phyloP scores from a whole-genome alignment of 352 stramenopile genomes.

The Phytopythium kandeliae region DNA sequence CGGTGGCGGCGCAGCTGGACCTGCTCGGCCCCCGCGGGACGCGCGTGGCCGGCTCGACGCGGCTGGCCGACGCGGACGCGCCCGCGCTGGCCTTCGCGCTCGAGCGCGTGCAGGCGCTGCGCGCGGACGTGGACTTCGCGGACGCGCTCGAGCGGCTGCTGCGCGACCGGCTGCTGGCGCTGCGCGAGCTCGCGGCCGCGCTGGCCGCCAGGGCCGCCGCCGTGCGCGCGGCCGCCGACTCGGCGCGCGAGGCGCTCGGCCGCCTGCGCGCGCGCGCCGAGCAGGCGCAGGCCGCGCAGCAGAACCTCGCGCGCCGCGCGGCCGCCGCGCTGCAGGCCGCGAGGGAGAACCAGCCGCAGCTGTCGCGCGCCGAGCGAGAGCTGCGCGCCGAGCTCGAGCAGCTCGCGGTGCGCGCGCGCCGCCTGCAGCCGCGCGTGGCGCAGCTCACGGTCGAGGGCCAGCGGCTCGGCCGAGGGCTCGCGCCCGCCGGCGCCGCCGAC shows the following conservation, averaged over 20 bases:
- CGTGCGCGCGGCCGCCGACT: slow-evolving; percentile 30
- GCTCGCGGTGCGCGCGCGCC: slow-evolving; percentile 52
- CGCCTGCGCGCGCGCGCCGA: slow-evolving; percentile 50
- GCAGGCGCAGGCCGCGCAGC: slow-evolving; percentile 54
- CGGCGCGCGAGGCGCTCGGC: slow-evolving; percentile 27
- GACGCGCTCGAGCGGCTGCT: slow-evolving; percentile 67
- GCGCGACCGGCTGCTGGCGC: slow-evolving; percentile 46
- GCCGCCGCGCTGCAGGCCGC: slow-evolving; percentile 70
- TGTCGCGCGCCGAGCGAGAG: slow-evolving; percentile 69
- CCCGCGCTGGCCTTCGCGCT: slow-evolving; percentile 68
- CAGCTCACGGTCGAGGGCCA: slow-evolving; percentile 66
- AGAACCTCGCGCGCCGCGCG: slow-evolving; percentile 72
- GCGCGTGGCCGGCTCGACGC: slow-evolving; percentile 58
- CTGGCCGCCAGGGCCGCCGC: slow-evolving; percentile 36
- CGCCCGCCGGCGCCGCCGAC: slow-evolving; percentile 14
- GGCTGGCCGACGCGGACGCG: slow-evolving; percentile 60
- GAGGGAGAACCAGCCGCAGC: slow-evolving; percentile 75
- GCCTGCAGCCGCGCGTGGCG: slow-evolving; percentile 64
- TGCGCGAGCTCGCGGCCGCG: slow-evolving; percentile 51
- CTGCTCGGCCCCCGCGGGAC: slow-evolving; percentile 43
- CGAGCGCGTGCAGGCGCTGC: slow-evolving; percentile 67
- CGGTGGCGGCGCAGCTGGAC: slow-evolving; percentile 61
- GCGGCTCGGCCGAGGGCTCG: slow-evolving; percentile 45
- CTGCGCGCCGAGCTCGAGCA: slow-evolving; percentile 68
- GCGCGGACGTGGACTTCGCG: slow-evolving; percentile 74